A percentile compares a stretch with the other conserved stretches of the same genome.
Evolutionary conservation across 2,329 filamentous ascomycete genomes (phyloP).

Genomic region (Rhexocercosporidium sp.): DNA sequence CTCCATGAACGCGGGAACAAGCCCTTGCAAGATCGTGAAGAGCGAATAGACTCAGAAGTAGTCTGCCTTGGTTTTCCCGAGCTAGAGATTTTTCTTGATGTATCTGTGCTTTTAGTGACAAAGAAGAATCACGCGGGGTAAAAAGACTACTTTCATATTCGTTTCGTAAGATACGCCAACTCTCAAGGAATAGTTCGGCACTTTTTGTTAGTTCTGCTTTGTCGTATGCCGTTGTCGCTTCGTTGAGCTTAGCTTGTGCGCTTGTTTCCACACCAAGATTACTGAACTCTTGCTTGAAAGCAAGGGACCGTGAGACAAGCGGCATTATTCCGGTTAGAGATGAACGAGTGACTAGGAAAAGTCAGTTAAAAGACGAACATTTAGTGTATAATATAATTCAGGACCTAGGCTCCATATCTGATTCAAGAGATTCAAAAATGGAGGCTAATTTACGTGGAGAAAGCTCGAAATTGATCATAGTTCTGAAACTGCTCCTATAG

Average conservation of each 20-base stretch:
- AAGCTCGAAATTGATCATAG: too few relatives aligned
- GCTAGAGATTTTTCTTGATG: not conserved
- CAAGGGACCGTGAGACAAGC: slow-evolving; percentile 6
- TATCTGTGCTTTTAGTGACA: not conserved
- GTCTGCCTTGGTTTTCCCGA: not conserved
- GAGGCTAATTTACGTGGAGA: not conserved
- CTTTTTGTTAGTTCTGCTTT: slow-evolving; percentile 6
- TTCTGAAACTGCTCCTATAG: too few relatives aligned
- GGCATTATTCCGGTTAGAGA: not conserved
- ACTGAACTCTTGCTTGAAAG: slow-evolving; percentile 4
- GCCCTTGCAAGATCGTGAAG: slow-evolving; percentile 19
- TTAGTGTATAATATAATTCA: not conserved
- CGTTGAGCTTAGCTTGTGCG: not conserved
- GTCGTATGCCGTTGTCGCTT: slow-evolving; percentile 1
- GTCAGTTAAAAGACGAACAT: not conserved
- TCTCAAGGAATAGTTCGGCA: not conserved
- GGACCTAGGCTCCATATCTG: not conserved
- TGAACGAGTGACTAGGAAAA: too few relatives aligned
- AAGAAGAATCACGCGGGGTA: not conserved
- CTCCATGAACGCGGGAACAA: slow-evolving; percentile 15
- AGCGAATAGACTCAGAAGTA: slow-evolving; percentile 17
- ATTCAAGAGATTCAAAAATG: not conserved
- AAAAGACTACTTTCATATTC: slow-evolving; percentile 3
- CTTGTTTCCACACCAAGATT: not conserved
- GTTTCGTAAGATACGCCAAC: slow-evolving; percentile 4